These are phyloP conservation scores for Sugiyamaella japonica DNA, from an alignment of 1,139 yeast genomes.

Conservation along the genomic window DNA sequence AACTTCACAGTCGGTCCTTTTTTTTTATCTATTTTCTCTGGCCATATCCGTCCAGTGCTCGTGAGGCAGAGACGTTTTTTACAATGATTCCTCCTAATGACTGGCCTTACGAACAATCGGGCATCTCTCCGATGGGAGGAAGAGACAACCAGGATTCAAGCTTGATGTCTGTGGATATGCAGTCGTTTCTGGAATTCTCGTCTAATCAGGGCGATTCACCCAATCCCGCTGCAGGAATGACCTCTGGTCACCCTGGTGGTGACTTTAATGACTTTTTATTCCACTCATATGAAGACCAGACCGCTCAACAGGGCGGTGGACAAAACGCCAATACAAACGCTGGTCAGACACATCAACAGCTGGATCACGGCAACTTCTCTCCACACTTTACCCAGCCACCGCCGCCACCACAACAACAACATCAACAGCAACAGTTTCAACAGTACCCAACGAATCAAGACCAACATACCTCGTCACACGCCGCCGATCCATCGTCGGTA, in stretches of 20 bases:
- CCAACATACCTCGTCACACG: slow-evolving; percentile 1
- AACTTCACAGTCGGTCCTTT: too few relatives aligned
- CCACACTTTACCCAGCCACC: background rate
- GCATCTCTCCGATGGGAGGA: slow-evolving; percentile 10
- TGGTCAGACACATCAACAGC: background rate
- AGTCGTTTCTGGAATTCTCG: slow-evolving; percentile 19
- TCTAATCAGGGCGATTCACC: slow-evolving; percentile 16
- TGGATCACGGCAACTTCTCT: background rate
- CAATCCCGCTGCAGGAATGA: background rate
- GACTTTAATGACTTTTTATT: slow-evolving; percentile 24
- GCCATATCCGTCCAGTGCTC: too few relatives aligned
- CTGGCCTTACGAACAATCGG: slow-evolving; percentile 14
- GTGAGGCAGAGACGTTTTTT: background rate
- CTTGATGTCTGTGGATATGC: slow-evolving; percentile 19
- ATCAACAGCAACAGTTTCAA: slow-evolving; percentile 12
- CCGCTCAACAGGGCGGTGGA: background rate
- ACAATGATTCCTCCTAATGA: slow-evolving; percentile 16
- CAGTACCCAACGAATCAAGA: slow-evolving; percentile 11
- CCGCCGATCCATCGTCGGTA: slow-evolving; percentile 17
- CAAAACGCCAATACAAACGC: too few relatives aligned
- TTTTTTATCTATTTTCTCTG: too few relatives aligned
- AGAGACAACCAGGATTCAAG: slow-evolving; percentile 15
- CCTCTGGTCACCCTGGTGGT: slow-evolving; percentile 10
- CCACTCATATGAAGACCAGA: slow-evolving; percentile 10
- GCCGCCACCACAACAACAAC: slow-evolving; percentile 15